phyloP scores from a whole-genome alignment of 2,329 filamentous ascomycete genomes.

The Clarireedia monteithiana region DNA sequence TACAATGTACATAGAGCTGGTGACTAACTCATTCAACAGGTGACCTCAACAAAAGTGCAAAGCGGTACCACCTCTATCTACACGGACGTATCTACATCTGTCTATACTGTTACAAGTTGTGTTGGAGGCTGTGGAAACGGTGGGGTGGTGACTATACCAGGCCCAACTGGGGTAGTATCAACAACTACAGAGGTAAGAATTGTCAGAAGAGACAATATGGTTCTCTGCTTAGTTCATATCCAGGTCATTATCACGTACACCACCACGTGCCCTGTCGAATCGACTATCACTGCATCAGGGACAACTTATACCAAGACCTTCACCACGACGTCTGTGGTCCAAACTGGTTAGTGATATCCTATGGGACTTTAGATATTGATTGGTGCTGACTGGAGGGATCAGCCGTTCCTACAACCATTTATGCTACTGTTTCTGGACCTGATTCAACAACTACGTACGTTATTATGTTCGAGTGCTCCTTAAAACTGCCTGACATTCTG shows the following conservation, averaged over 20 bases:
- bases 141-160: constrained; percentile 6
- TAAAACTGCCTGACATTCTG: neutral
- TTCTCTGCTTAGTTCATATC: neutral
- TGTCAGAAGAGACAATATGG: neutral
- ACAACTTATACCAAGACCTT: constrained; percentile 35
- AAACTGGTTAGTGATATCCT: constrained; percentile 16
- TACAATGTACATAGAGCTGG: neutral
- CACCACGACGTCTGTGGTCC: constrained; percentile 36
- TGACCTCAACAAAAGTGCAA: constrained; percentile 2
- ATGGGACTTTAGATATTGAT: neutral
- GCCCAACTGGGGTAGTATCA: constrained; percentile 4
- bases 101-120: constrained; percentile 2
- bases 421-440: constrained; percentile 5
- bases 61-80: neutral
- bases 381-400: neutral
- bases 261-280: neutral
- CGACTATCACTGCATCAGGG: constrained; percentile 19
- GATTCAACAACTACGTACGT: neutral
- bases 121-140: constrained; percentile 4
- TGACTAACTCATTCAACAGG: neutral
- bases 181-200: constrained; percentile 7
- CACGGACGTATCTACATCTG: constrained; percentile 1
- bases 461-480: neutral
- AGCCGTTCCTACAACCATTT: constrained; percentile 14
- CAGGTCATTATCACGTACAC: constrained; percentile 9